Conservation (phyloP, 257 asterid genomes). For the Solanum tarijense region DNA sequence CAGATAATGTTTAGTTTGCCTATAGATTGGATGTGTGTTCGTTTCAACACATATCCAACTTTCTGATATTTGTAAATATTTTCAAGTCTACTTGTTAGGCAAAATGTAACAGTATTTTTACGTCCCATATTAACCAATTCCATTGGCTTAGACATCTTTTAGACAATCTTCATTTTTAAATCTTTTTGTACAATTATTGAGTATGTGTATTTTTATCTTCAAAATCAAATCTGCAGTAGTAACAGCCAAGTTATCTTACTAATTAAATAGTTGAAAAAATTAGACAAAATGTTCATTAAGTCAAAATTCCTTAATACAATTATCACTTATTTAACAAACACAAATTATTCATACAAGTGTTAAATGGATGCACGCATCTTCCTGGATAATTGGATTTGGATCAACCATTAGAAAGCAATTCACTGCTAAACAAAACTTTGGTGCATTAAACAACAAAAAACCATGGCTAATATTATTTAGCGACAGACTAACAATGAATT, state of each 20-base stretch:
- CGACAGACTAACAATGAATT: background rate
- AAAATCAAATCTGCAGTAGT: background rate
- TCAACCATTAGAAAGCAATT: background rate
- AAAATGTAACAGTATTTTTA: background rate
- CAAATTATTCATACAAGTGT: background rate
- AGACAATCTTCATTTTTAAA: no score
- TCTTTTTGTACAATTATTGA: background rate
- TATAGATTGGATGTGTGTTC: background rate
- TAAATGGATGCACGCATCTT: background rate
- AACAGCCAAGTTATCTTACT: background rate
- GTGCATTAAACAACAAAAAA: background rate
- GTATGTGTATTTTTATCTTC: background rate
- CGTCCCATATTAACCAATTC: background rate
- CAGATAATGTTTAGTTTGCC: constrained; percentile 40
- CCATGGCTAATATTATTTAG: background rate
- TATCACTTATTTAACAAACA: background rate
- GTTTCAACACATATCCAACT: background rate
- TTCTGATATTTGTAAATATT: background rate
- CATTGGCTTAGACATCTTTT: background rate
- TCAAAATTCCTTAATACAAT: no score
- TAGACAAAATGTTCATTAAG: background rate
- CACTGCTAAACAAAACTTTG: background rate
- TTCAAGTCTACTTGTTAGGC: background rate
- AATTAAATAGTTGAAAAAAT: background rate
- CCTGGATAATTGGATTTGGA: background rate